Conservation (phyloP, 805 yeast genomes). For the Schizosaccharomyces lindneri region DNA sequence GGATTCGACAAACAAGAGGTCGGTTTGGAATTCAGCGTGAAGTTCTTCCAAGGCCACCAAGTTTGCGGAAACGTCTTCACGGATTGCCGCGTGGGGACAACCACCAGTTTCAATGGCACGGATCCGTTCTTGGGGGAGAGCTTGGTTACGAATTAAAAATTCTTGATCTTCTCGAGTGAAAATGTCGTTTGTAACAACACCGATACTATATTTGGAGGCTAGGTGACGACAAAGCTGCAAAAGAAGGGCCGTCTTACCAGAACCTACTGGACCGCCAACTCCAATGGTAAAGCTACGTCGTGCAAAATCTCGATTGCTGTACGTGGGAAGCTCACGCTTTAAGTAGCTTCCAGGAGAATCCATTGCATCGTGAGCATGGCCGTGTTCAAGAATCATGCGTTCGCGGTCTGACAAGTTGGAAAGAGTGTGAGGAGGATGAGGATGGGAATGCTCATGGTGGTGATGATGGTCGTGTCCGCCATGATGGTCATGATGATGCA, state of each 20-base stretch:
- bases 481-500: neutral
- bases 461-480: neutral
- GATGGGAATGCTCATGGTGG: neutral
- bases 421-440: neutral
- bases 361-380: constrained; percentile 2
- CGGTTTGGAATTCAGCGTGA: constrained; percentile 1
- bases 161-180: constrained; percentile 3
- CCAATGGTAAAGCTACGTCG: constrained; percentile 2
- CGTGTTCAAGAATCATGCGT: neutral
- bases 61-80: constrained; percentile 3
- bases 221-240: neutral
- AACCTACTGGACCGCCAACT: constrained; percentile 3
- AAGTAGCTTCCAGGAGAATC: constrained; percentile 1
- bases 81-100: constrained; percentile 4
- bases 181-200: constrained; percentile 2
- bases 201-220: neutral
- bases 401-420: neutral
- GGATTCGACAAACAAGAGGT: constrained; percentile 1
- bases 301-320: neutral
- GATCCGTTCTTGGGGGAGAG: neutral
- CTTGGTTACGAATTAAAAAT: constrained; percentile 2
- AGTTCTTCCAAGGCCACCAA: constrained; percentile 3
- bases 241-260: constrained; percentile 3
- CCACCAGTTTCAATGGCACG: constrained; percentile 3
- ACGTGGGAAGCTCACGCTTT: neutral